These are phyloP conservation scores for Colletotrichum karsti DNA, from an alignment of 2,329 filamentous ascomycete species.

Conservation along the genomic window DNA sequence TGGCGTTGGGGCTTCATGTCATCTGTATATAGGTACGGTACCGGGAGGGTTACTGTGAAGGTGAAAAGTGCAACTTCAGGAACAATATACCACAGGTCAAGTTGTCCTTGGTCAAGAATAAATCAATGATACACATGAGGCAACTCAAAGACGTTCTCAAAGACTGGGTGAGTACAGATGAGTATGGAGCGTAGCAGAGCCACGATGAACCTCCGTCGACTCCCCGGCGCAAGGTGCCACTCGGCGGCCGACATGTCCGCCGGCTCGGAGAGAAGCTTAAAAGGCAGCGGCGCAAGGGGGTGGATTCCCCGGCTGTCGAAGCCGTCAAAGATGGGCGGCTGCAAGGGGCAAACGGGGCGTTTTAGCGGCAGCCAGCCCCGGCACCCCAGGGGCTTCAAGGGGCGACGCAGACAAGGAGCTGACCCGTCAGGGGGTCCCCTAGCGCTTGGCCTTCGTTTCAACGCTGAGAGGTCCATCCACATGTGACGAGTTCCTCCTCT, in stretches of 20 bases:
- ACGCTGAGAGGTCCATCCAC: conserved; percentile 25
- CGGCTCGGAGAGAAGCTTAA: neutral
- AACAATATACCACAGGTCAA: conserved; percentile 14
- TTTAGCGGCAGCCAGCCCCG: conserved; percentile 13
- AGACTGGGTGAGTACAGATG: too few species aligned
- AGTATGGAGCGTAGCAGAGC: too few species aligned
- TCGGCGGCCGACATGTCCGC: conserved; percentile 11
- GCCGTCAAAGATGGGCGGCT: neutral
- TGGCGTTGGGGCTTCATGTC: conserved; percentile 26
- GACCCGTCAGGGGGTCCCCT: conserved; percentile 11
- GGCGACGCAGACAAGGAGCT: conserved; percentile 19
- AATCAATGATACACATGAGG: neutral
- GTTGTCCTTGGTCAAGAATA: conserved; percentile 1
- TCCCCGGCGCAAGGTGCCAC: neutral
- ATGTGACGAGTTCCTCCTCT: conserved; percentile 22
- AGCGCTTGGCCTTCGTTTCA: conserved; percentile 26
- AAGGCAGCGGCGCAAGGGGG: neutral
- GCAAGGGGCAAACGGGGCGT: conserved; percentile 8
- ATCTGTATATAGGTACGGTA: conserved; percentile 13
- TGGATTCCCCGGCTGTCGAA: neutral
- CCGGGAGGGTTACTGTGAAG: conserved; percentile 5
- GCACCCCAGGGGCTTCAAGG: conserved; percentile 3
- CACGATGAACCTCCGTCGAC: neutral
- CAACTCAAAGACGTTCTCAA: neutral
- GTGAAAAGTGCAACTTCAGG: conserved; percentile 20